A percentile compares a stretch with the other conserved stretches of the same genome.
phyloP scores from a whole-genome alignment of 768 basidiomycete genomes.

The Tricholoma hemisulphureum region DNA sequence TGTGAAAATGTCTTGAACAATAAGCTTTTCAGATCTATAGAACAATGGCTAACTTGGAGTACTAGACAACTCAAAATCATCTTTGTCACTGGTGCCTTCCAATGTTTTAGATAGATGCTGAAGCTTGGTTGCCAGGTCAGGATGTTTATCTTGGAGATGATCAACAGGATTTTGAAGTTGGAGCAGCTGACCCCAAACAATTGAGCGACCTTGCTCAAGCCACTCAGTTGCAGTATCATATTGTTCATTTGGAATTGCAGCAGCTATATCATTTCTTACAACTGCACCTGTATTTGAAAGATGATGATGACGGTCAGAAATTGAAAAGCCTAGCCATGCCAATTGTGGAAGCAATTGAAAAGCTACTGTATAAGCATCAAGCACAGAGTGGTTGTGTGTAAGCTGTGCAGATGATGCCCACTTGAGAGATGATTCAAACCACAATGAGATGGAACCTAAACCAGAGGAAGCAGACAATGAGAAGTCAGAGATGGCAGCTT shows the following conservation, averaged over 20 bases:
- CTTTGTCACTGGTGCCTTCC: neutral
- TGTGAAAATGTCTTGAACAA: neutral
- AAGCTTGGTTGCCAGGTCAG: neutral
- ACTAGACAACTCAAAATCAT: neutral
- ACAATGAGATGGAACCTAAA: neutral
- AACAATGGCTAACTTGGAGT: neutral
- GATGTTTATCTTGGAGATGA: too few relatives aligned
- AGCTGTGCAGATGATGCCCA: neutral
- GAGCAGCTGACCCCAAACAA: conserved; percentile 29
- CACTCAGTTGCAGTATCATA: too few relatives aligned
- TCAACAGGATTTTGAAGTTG: too few relatives aligned
- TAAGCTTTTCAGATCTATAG: neutral
- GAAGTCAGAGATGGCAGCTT: too few relatives aligned
- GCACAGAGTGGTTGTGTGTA: neutral
- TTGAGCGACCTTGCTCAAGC: conserved; percentile 30
- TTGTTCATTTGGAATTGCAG: conserved; percentile 20
- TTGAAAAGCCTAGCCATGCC: neutral
- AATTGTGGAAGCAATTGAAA: neutral
- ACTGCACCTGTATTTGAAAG: too few relatives aligned
- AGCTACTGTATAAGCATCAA: conserved; percentile 2
- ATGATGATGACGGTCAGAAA: neutral
- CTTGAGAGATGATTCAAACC: neutral
- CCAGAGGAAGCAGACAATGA: neutral
- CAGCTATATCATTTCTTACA: conserved; percentile 16
- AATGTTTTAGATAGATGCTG: neutral